Evolutionary conservation across 108 stramenopile genomes (phyloP).

Genomic region (Cyclotella choctawhatcheeana): DNA sequence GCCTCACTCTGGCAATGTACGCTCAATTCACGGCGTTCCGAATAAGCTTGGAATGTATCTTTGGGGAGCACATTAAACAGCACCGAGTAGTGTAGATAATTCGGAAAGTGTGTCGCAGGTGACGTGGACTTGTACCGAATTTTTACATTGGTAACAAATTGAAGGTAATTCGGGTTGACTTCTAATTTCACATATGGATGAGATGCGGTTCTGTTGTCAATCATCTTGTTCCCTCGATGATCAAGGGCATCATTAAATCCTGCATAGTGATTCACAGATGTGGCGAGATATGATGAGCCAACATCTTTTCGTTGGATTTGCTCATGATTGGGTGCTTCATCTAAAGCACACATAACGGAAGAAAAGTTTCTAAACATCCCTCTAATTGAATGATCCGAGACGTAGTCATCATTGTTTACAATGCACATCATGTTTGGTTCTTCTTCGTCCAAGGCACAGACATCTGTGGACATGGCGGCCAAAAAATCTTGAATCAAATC

Average conservation of each 20-base stretch:
- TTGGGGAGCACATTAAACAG: not conserved
- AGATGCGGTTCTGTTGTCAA: not conserved
- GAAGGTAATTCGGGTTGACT: not conserved
- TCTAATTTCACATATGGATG: no score
- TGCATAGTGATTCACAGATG: not conserved
- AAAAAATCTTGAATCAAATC: slow-evolving; percentile 1
- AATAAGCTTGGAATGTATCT: not conserved
- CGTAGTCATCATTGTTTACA: no score
- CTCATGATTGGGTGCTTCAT: no score
- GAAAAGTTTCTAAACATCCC: no score
- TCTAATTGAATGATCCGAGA: not conserved
- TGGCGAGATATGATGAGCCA: not conserved
- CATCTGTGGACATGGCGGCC: not conserved
- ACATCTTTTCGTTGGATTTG: no score
- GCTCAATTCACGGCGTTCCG: not conserved
- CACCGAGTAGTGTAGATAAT: not conserved
- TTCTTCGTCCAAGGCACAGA: not conserved
- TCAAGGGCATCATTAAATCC: slow-evolving; percentile 1
- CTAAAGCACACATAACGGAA: no score
- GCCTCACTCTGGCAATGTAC: not conserved
- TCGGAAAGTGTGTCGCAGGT: not conserved
- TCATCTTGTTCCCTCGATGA: no score
- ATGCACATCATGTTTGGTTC: no score
- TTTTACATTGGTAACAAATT: slow-evolving; percentile 3
- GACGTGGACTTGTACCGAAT: not conserved